Conservation (phyloP, 2,329 filamentous ascomycete genomes). For the Fusarium euwallaceae region DNA sequence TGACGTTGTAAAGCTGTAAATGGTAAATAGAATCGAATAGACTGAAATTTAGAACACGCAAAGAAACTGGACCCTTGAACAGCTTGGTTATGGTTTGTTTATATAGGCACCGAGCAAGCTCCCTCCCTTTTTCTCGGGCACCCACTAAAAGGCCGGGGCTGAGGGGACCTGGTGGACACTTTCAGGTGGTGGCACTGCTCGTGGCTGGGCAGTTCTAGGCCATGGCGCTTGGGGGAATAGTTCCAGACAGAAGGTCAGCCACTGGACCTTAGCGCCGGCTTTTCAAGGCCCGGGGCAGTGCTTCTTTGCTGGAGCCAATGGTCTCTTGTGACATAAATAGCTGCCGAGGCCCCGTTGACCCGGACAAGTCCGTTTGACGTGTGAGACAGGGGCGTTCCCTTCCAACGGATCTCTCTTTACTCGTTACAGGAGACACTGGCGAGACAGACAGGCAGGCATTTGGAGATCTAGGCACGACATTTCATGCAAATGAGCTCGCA, state of each 20-base stretch:
- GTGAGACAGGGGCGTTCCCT: neutral
- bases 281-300: constrained; percentile 20
- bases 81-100: constrained; percentile 8
- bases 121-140: constrained; percentile 20
- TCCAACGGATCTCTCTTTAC: neutral
- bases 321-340: constrained; percentile 24
- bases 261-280: constrained; percentile 8
- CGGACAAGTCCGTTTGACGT: constrained; percentile 1
- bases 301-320: constrained; percentile 6
- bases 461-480: neutral
- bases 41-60: neutral
- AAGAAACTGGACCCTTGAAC: neutral
- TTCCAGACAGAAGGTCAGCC: constrained; percentile 16
- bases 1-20: constrained; percentile 1
- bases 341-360: constrained; percentile 8
- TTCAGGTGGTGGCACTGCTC: constrained; percentile 27
- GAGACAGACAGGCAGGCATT: neutral
- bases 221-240: constrained; percentile 8
- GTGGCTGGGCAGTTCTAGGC: constrained; percentile 31
- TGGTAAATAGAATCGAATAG: neutral
- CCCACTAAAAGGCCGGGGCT: constrained; percentile 1
- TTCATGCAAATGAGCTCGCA: neutral
- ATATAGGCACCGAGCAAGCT: constrained; percentile 15
- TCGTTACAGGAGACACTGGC: neutral
- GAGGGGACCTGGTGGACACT: neutral